Evolutionary conservation across 768 basidiomycete species (phyloP).

Genomic region (Amanita pallidorosea): DNA sequence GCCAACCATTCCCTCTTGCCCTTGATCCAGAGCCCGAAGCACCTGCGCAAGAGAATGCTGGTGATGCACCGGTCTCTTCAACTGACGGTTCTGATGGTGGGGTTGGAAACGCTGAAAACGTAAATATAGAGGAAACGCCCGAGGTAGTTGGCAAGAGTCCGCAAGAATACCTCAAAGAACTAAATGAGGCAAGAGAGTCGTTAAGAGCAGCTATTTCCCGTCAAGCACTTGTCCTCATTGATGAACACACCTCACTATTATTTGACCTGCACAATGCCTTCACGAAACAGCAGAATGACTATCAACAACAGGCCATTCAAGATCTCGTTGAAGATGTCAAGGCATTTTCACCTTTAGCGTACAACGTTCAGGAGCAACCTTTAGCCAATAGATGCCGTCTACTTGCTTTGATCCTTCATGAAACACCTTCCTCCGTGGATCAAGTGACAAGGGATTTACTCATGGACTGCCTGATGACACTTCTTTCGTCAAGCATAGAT

Average conservation of each 20-base stretch:
- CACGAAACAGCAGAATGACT: slow-evolving; percentile 45
- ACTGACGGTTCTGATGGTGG: slow-evolving; percentile 17
- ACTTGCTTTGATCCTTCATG: slow-evolving; percentile 73
- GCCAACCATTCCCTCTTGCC: slow-evolving; percentile 69
- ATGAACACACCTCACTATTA: slow-evolving; percentile 78
- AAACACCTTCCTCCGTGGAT: slow-evolving; percentile 52
- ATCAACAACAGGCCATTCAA: slow-evolving; percentile 56
- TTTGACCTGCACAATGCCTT: slow-evolving; percentile 85
- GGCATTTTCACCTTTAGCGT: slow-evolving; percentile 49
- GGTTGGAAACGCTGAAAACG: slow-evolving; percentile 8
- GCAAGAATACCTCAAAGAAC: slow-evolving; percentile 54
- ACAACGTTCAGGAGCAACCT: slow-evolving; percentile 64
- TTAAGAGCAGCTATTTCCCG: slow-evolving; percentile 54
- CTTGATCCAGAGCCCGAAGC: slow-evolving; percentile 48
- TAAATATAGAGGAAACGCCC: not conserved
- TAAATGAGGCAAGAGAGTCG: slow-evolving; percentile 57
- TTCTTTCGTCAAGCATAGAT: slow-evolving; percentile 50
- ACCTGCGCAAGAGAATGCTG: slow-evolving; percentile 9
- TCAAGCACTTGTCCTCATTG: slow-evolving; percentile 69
- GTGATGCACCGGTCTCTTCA: slow-evolving; percentile 5
- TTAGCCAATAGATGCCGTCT: slow-evolving; percentile 78
- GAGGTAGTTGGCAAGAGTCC: slow-evolving; percentile 31
- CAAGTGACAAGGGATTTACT: slow-evolving; percentile 42
- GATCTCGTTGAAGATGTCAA: slow-evolving; percentile 73
- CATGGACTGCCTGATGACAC: slow-evolving; percentile 58